Evolutionary conservation across 768 basidiomycete genomes (phyloP).

Genomic region (Mycena rebaudengoi): DNA sequence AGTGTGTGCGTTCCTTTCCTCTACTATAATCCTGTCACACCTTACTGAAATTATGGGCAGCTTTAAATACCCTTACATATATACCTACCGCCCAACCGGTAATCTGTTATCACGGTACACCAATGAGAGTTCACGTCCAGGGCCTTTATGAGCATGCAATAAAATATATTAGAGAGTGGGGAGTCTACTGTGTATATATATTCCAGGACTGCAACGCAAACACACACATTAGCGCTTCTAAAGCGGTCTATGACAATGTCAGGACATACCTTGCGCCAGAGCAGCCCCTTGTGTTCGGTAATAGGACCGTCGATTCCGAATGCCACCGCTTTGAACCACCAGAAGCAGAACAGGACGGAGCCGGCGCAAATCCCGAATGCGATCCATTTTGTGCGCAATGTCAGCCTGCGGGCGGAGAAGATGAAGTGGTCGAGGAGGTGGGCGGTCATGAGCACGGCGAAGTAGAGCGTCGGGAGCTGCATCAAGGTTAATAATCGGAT

Average conservation of each 20-base stretch:
- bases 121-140: conserved; percentile 20
- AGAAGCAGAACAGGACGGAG: conserved; percentile 80
- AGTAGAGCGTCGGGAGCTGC: conserved; percentile 96
- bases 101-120: conserved; percentile 14
- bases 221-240: background rate
- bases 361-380: conserved; percentile 71
- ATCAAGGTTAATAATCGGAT: background rate
- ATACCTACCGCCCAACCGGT: conserved; percentile 26
- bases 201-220: conserved; percentile 25
- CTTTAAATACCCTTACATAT: conserved; percentile 26
- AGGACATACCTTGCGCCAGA: conserved; percentile 72
- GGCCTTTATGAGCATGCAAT: background rate
- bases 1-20: background rate
- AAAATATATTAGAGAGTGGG: conserved; percentile 4
- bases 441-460: conserved; percentile 90
- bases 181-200: conserved; percentile 24
- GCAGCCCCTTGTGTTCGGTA: conserved; percentile 77
- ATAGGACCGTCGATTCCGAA: conserved; percentile 94
- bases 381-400: conserved; percentile 71
- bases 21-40: background rate
- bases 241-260: background rate
- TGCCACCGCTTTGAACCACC: conserved; percentile 93
- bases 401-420: conserved; percentile 77
- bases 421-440: conserved; percentile 94
- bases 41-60: background rate